These are phyloP conservation scores for Pseudocohnilembus persalinus DNA, from an alignment of 169 alveolate species.

Conservation along the genomic window DNA sequence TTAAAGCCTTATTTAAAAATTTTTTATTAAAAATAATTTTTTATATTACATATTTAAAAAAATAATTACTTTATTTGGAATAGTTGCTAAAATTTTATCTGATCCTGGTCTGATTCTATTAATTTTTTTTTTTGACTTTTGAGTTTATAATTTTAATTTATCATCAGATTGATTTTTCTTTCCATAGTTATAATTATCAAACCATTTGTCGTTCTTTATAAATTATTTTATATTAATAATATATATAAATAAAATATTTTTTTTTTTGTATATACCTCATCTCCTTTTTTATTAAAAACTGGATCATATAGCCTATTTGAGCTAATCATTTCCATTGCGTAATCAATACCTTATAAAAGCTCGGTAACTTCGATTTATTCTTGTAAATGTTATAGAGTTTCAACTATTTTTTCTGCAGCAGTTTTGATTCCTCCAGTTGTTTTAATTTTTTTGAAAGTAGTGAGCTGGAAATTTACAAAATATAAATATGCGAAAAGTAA, in stretches of 20 bases:
- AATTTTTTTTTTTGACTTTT: not conserved
- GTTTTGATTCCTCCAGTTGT: conserved; percentile 1
- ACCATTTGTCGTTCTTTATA: not conserved
- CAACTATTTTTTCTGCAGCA: conserved; percentile 23
- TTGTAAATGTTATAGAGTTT: conserved; percentile 1
- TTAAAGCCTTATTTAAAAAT: not conserved
- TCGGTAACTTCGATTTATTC: conserved; percentile 13
- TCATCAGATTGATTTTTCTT: not conserved
- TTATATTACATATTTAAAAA: too few relatives aligned
- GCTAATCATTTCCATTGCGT: not conserved
- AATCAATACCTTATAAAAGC: conserved; percentile 1
- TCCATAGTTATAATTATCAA: not conserved
- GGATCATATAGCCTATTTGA: conserved; percentile 21
- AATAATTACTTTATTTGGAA: not conserved
- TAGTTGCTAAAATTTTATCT: not conserved
- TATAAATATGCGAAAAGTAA: too few relatives aligned
- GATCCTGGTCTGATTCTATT: not conserved
- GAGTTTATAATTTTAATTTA: not conserved
- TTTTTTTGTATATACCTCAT: not conserved
- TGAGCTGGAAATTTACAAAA: too few relatives aligned
- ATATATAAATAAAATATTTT: not conserved
- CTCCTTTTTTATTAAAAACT: not conserved
- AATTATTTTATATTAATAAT: not conserved
- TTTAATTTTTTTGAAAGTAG: conserved; percentile 16
- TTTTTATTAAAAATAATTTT: too few relatives aligned